These are phyloP conservation scores for Hymenoscyphus fraxineus DNA, from an alignment of 2,329 filamentous ascomycete species.

Conservation along the genomic window DNA sequence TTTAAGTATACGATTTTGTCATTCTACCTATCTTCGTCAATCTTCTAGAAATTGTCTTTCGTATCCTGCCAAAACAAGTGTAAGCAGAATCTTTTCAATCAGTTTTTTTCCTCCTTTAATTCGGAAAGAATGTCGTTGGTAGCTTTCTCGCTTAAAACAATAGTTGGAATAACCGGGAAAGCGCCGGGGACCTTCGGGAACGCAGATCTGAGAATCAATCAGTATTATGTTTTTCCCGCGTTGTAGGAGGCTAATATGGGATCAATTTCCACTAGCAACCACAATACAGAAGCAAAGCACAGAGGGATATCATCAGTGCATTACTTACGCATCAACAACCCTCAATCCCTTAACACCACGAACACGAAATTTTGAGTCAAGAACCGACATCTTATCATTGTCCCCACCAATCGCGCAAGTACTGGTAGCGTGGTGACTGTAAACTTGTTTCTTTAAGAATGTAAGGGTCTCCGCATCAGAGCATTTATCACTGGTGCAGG, in stretches of 20 bases:
- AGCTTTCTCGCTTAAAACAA: conserved; percentile 59
- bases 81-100: not conserved
- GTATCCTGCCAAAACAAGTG: not conserved
- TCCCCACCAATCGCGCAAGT: conserved; percentile 50
- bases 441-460: conserved; percentile 44
- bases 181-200: conserved; percentile 51
- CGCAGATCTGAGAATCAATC: conserved; percentile 31
- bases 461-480: conserved; percentile 40
- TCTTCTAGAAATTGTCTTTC: not conserved
- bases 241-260: no score
- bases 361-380: conserved; percentile 54
- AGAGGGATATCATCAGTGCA: not conserved
- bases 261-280: no score
- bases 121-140: conserved; percentile 9
- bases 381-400: conserved; percentile 41
- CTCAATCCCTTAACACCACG: conserved; percentile 51
- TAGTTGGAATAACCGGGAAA: conserved; percentile 49
- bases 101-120: not conserved
- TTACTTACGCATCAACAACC: conserved; percentile 54
- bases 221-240: not conserved
- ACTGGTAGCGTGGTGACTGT: conserved; percentile 55
- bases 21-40: not conserved
- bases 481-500: conserved; percentile 40
- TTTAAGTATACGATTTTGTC: not conserved
- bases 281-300: not conserved